phyloP scores from a whole-genome alignment of 139 green algal species.

The Asterochloris erici region DNA sequence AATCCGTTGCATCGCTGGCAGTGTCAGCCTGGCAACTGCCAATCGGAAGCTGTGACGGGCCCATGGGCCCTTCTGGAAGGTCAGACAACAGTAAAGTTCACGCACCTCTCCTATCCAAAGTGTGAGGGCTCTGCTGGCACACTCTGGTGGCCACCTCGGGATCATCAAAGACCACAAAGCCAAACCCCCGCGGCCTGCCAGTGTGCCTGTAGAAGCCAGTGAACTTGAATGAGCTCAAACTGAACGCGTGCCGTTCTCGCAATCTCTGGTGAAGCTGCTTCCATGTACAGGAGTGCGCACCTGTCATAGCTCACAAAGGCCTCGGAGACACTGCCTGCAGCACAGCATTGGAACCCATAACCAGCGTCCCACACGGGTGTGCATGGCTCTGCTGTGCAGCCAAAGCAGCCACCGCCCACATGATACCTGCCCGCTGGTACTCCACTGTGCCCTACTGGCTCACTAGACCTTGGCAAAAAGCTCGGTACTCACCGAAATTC shows the following conservation, averaged over 20 bases:
- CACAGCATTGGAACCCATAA: too few relatives aligned
- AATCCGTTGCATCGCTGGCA: background rate
- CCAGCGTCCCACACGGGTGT: too few relatives aligned
- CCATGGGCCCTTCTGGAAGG: background rate
- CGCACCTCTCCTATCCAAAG: background rate
- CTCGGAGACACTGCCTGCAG: constrained; percentile 44
- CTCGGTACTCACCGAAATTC: constrained; percentile 64
- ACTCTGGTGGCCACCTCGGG: constrained; percentile 87
- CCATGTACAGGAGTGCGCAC: too few relatives aligned
- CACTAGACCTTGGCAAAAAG: too few relatives aligned
- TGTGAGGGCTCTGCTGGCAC: too few relatives aligned
- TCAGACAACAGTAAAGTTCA: background rate
- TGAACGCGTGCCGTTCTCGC: too few relatives aligned
- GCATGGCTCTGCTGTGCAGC: too few relatives aligned
- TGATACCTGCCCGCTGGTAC: too few relatives aligned
- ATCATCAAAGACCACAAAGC: constrained; percentile 90
- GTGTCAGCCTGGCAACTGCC: constrained; percentile 5
- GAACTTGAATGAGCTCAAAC: too few relatives aligned
- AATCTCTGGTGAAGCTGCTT: too few relatives aligned
- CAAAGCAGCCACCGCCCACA: too few relatives aligned
- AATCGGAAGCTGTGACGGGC: constrained; percentile 12
- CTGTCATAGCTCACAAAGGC: constrained; percentile 87
- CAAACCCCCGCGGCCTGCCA: constrained; percentile 83
- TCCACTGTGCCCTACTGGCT: too few relatives aligned
- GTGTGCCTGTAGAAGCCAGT: constrained; percentile 48